Evolutionary conservation across 306 rosid genomes (phyloP).

Genomic region (Mimosa pudica): DNA sequence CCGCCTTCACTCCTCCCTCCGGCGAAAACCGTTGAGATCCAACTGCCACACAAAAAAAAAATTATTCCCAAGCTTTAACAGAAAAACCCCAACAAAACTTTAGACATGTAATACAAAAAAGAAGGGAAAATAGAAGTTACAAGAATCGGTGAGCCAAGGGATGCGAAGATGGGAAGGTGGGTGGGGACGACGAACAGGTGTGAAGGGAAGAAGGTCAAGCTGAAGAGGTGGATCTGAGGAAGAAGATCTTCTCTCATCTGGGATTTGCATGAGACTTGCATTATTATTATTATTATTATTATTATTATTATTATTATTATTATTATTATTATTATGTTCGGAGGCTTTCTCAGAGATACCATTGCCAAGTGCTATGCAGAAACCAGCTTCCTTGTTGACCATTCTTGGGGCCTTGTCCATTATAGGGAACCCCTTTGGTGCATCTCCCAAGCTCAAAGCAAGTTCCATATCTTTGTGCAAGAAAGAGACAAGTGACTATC

Average conservation of each 20-base stretch:
- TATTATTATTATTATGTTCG: constrained; percentile 28
- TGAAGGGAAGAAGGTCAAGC: constrained; percentile 77
- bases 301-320: no score
- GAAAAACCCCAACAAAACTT: neutral
- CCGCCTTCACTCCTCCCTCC: constrained; percentile 51
- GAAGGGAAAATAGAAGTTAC: constrained; percentile 31
- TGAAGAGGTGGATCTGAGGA: constrained; percentile 82
- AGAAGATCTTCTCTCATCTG: neutral
- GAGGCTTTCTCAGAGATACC: constrained; percentile 20
- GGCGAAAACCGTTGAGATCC: neutral
- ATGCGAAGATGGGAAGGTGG: constrained; percentile 51
- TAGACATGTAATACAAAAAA: neutral
- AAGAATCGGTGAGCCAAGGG: constrained; percentile 71
- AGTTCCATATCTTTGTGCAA: constrained; percentile 64
- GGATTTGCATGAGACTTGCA: neutral
- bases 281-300: no score
- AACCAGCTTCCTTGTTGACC: constrained; percentile 46
- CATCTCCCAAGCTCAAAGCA: constrained; percentile 78
- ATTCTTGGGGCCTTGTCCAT: constrained; percentile 48
- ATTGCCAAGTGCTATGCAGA: constrained; percentile 44
- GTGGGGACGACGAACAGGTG: constrained; percentile 62
- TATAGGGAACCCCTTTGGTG: constrained; percentile 54
- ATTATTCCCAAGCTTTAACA: neutral
- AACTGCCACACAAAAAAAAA: neutral
- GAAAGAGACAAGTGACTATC: neutral